Evolutionary conservation across 495 filamentous ascomycete genomes (phyloP).

Genomic region (Penicillium simplicissimum): DNA sequence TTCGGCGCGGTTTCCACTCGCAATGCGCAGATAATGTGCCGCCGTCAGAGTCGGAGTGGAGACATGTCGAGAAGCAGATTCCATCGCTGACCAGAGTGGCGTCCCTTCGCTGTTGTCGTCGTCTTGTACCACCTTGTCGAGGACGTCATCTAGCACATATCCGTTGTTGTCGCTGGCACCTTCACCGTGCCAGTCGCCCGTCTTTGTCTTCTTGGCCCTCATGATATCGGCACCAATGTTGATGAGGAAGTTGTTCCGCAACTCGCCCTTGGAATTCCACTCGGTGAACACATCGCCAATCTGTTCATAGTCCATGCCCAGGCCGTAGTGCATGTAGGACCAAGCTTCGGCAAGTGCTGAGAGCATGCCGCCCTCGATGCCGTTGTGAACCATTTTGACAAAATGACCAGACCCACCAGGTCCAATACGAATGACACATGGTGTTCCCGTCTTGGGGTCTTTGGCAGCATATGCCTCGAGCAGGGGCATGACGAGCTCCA

Average conservation of each 20-base stretch:
- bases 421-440: conserved; percentile 64
- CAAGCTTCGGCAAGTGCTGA: conserved; percentile 63
- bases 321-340: conserved; percentile 59
- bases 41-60: conserved; percentile 64
- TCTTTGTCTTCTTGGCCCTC: conserved; percentile 38
- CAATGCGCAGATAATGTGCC: conserved; percentile 65
- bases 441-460: conserved; percentile 53
- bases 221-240: conserved; percentile 66
- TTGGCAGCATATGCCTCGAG: conserved; percentile 63
- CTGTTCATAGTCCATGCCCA: conserved; percentile 62
- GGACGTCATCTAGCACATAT: conserved; percentile 62
- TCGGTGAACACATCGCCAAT: conserved; percentile 73
- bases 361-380: conserved; percentile 74
- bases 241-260: conserved; percentile 63
- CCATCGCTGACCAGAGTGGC: conserved; percentile 62
- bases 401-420: conserved; percentile 68
- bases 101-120: conserved; percentile 69
- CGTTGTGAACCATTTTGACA: conserved; percentile 80
- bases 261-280: conserved; percentile 61
- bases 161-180: conserved; percentile 30
- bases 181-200: conserved; percentile 47
- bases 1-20: conserved; percentile 61
- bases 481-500: conserved; percentile 63
- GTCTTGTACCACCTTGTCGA: conserved; percentile 78
- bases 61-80: conserved; percentile 63